Evolutionary conservation across 2,329 filamentous ascomycete species (phyloP).

Genomic region (Cercospora zeae-maydis): DNA sequence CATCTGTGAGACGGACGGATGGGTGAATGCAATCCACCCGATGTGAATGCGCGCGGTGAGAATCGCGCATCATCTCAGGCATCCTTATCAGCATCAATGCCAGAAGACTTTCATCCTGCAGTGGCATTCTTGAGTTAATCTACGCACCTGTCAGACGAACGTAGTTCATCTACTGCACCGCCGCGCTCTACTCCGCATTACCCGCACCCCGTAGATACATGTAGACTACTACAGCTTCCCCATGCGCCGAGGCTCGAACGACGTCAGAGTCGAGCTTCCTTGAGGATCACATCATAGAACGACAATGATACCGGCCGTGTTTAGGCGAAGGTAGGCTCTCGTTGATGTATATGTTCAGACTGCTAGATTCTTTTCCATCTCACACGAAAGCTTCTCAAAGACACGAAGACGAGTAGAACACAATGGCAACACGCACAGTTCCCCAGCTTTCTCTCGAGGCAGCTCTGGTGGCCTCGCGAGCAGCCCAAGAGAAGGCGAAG

Average conservation of each 20-base stretch:
- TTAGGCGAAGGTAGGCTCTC: slow-evolving; percentile 6
- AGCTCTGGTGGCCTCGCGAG: slow-evolving; percentile 35
- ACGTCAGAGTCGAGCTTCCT: slow-evolving; percentile 5
- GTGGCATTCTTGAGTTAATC: background rate
- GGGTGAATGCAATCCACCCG: background rate
- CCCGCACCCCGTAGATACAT: no score
- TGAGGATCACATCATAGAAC: background rate
- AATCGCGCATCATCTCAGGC: background rate
- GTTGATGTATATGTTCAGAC: background rate
- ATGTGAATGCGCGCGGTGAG: no score
- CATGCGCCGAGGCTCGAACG: background rate
- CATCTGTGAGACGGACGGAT: background rate
- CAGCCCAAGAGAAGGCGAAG: slow-evolving; percentile 37
- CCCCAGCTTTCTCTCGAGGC: slow-evolving; percentile 37
- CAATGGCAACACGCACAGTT: slow-evolving; percentile 34
- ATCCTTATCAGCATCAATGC: background rate
- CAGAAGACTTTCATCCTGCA: background rate
- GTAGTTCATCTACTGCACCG: background rate
- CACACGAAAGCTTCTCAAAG: background rate
- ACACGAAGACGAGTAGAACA: background rate
- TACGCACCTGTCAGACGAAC: background rate
- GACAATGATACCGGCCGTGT: background rate
- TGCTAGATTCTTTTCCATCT: background rate
- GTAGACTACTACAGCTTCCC: background rate
- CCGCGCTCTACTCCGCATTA: background rate